A percentile compares a stretch with the other conserved stretches of the same genome.
phyloP scores from a whole-genome alignment of 2,329 filamentous ascomycete species.

The Elsinoe batatas region DNA sequence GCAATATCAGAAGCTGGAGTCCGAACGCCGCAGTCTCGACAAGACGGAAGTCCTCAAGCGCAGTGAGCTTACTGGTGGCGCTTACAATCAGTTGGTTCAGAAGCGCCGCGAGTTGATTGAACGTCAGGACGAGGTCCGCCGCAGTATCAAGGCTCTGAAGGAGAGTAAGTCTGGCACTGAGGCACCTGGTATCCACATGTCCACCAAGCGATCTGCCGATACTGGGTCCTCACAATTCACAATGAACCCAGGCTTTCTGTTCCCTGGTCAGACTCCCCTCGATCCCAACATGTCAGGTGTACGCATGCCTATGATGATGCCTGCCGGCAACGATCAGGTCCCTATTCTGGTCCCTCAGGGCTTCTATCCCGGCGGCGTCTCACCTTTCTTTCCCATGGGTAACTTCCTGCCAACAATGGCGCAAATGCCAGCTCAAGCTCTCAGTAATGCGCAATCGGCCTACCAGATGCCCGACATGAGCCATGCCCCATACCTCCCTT shows the following conservation, averaged over 20 bases:
- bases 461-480: neutral
- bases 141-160: constrained; percentile 26
- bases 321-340: neutral
- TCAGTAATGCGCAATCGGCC: neutral
- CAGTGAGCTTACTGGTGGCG: constrained; percentile 23
- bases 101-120: constrained; percentile 27
- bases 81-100: constrained; percentile 24
- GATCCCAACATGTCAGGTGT: neutral
- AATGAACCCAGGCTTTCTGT: constrained; percentile 8
- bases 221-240: constrained; percentile 3
- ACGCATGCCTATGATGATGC: constrained; percentile 5
- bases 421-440: neutral
- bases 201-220: neutral
- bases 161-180: constrained; percentile 13
- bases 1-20: constrained; percentile 28
- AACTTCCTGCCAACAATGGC: neutral
- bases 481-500: neutral
- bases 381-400: neutral
- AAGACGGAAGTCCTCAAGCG: constrained; percentile 30
- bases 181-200: neutral
- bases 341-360: neutral
- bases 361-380: neutral
- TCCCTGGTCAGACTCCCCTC: neutral
- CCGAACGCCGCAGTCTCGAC: constrained; percentile 28
- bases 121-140: constrained; percentile 27